Evolutionary conservation across 768 basidiomycete species (phyloP).

Genomic region (Termitomyces sp.): DNA sequence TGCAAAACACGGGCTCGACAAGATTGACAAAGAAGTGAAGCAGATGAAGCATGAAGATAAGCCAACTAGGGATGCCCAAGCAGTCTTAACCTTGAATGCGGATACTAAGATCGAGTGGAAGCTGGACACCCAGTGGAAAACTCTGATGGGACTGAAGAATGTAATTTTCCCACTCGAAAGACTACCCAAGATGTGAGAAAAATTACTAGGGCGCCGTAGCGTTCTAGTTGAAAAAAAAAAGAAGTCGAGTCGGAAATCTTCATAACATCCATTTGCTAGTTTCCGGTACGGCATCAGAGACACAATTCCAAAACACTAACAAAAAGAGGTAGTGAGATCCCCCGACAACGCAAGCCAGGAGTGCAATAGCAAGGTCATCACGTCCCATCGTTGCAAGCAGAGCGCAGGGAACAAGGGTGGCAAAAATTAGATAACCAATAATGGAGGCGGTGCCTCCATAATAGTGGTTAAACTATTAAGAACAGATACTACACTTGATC

Average conservation of each 20-base stretch:
- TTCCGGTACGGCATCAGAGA: slow-evolving; percentile 3
- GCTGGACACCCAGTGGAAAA: slow-evolving; percentile 49
- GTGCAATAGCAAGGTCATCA: slow-evolving; percentile 54
- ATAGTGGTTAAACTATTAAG: slow-evolving; percentile 78
- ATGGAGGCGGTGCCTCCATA: slow-evolving; percentile 50
- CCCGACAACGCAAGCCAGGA: slow-evolving; percentile 59
- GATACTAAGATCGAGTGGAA: slow-evolving; percentile 52
- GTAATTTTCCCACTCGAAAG: not conserved
- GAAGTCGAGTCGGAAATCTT: no score
- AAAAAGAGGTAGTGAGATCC: slow-evolving; percentile 31
- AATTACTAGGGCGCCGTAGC: not conserved
- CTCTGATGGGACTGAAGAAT: slow-evolving; percentile 24
- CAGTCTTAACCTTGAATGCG: slow-evolving; percentile 44
- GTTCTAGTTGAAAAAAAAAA: not conserved
- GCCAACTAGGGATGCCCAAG: slow-evolving; percentile 25
- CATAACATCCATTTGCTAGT: slow-evolving; percentile 11
- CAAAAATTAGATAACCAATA: slow-evolving; percentile 54
- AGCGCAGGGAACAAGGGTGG: slow-evolving; percentile 44
- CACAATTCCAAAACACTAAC: slow-evolving; percentile 2
- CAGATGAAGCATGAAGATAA: slow-evolving; percentile 31
- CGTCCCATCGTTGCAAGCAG: slow-evolving; percentile 56
- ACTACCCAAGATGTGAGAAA: not conserved
- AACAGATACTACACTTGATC: slow-evolving; percentile 98
- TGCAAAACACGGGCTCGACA: slow-evolving; percentile 53
- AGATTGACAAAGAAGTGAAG: slow-evolving; percentile 38